Percentiles rank a stretch among this genome's conserved stretches.
Conservation (phyloP, 176 grass and related monocot species). For the Miscanthus lutarioriparius region DNA sequence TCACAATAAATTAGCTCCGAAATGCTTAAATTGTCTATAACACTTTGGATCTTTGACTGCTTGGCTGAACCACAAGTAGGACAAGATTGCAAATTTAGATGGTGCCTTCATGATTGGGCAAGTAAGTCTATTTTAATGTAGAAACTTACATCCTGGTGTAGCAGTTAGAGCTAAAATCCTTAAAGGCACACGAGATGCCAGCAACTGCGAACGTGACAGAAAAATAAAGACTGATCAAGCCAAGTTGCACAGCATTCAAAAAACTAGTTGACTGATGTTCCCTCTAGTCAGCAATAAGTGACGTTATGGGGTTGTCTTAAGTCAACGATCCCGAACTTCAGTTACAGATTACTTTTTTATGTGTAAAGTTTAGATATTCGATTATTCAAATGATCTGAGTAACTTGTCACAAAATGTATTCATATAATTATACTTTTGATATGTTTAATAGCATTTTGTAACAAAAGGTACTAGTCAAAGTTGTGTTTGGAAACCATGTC, state of each 20-base stretch:
- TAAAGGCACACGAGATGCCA: conserved; percentile 63
- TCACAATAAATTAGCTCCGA: conserved; percentile 77
- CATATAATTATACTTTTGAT: not conserved
- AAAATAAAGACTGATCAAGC: conserved; percentile 28
- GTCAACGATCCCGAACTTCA: not conserved
- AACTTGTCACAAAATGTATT: not conserved
- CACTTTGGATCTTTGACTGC: conserved; percentile 63
- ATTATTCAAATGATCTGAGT: not conserved
- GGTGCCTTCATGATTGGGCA: conserved; percentile 14
- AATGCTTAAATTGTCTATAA: conserved; percentile 79
- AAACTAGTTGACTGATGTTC: conserved; percentile 17
- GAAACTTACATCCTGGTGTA: conserved; percentile 92
- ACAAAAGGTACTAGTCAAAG: not conserved
- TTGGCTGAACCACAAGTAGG: conserved; percentile 55
- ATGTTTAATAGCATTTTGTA: not conserved
- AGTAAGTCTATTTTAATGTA: conserved; percentile 21
- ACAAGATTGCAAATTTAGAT: conserved; percentile 26
- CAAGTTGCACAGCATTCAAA: not conserved
- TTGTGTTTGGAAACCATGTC: not conserved
- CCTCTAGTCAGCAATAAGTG: not conserved
- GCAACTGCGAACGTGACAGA: conserved; percentile 61
- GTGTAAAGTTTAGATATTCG: not conserved
- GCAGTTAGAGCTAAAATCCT: conserved; percentile 96
- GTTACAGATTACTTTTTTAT: not conserved
- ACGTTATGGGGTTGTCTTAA: not conserved